These are phyloP conservation scores for Colletotrichum brevisporum DNA, from an alignment of 2,329 filamentous ascomycete species.

Conservation along the genomic window DNA sequence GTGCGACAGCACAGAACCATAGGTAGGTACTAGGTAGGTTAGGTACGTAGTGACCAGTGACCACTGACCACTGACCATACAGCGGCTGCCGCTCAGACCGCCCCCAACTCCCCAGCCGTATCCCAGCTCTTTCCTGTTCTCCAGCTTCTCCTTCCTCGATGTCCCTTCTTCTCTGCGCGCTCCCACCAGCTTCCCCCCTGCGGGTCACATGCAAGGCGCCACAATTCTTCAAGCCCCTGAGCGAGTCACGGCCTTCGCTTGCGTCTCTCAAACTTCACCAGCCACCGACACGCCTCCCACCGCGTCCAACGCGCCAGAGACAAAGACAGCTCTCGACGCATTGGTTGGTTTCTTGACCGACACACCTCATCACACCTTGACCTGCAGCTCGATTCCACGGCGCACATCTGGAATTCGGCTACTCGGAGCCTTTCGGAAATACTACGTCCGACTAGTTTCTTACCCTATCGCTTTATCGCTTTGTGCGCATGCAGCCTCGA, in stretches of 20 bases:
- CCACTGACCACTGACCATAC: neutral
- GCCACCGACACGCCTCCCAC: slow-evolving; percentile 33
- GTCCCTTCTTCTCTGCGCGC: slow-evolving; percentile 4
- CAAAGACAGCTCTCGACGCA: slow-evolving; percentile 28
- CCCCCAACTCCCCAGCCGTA: slow-evolving; percentile 9
- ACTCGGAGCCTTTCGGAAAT: slow-evolving; percentile 36
- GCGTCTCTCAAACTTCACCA: slow-evolving; percentile 24
- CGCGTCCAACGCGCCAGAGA: slow-evolving; percentile 39
- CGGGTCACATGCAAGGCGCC: slow-evolving; percentile 37
- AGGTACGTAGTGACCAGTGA: no score
- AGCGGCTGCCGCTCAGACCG: slow-evolving; percentile 30
- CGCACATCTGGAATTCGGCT: slow-evolving; percentile 16
- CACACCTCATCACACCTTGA: slow-evolving; percentile 33
- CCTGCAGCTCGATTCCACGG: slow-evolving; percentile 32
- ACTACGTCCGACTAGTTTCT: slow-evolving; percentile 29
- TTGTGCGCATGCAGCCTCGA: slow-evolving; percentile 34
- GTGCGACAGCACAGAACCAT: neutral
- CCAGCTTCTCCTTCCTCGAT: slow-evolving; percentile 5
- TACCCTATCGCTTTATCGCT: slow-evolving; percentile 10
- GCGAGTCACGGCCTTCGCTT: slow-evolving; percentile 7
- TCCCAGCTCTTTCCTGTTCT: slow-evolving; percentile 25
- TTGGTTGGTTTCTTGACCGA: slow-evolving; percentile 36
- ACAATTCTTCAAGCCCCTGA: slow-evolving; percentile 35
- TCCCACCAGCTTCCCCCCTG: slow-evolving; percentile 29
- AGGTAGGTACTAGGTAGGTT: no score